These are phyloP conservation scores for Aaosphaeria arxii DNA, from an alignment of 2,329 filamentous ascomycete species.

Conservation along the genomic window DNA sequence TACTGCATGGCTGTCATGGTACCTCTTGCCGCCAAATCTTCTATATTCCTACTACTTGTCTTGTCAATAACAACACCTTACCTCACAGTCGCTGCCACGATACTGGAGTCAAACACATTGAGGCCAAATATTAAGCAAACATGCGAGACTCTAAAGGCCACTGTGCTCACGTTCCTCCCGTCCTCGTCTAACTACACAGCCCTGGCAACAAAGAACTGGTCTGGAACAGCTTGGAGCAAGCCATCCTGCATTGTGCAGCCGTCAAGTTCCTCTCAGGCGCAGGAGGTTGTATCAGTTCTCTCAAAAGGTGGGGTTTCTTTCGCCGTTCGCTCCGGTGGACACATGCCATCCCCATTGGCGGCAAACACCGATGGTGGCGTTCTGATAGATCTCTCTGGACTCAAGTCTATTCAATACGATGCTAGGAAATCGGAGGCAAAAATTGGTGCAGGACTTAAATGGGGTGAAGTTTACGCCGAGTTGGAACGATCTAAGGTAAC, in stretches of 20 bases:
- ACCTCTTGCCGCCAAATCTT: too few relatives aligned
- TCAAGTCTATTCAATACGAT: slow-evolving; percentile 1
- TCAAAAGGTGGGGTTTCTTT: slow-evolving; percentile 34
- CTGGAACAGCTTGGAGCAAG: not conserved
- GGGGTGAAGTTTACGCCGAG: slow-evolving; percentile 3
- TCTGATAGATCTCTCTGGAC: slow-evolving; percentile 5
- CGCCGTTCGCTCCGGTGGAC: slow-evolving; percentile 52
- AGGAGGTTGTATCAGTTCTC: not conserved
- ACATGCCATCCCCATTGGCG: slow-evolving; percentile 9
- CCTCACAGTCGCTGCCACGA: too few relatives aligned
- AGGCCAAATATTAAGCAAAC: too few relatives aligned
- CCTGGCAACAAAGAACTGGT: not conserved
- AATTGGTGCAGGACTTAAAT: slow-evolving; percentile 1
- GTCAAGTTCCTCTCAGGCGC: not conserved
- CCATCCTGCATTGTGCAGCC: not conserved
- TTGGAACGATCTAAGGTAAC: slow-evolving; percentile 3
- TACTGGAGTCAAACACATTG: too few relatives aligned
- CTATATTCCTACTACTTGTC: too few relatives aligned
- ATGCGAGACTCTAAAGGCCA: too few relatives aligned
- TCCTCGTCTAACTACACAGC: too few relatives aligned
- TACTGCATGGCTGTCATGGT: too few relatives aligned
- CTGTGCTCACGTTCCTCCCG: too few relatives aligned
- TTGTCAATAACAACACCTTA: too few relatives aligned
- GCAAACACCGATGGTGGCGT: slow-evolving; percentile 10
- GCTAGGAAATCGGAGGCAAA: not conserved